A percentile compares a stretch with the other conserved stretches of the same genome.
Conservation (phyloP, 805 yeast genomes). For the Sporopachydermia quercuum region DNA sequence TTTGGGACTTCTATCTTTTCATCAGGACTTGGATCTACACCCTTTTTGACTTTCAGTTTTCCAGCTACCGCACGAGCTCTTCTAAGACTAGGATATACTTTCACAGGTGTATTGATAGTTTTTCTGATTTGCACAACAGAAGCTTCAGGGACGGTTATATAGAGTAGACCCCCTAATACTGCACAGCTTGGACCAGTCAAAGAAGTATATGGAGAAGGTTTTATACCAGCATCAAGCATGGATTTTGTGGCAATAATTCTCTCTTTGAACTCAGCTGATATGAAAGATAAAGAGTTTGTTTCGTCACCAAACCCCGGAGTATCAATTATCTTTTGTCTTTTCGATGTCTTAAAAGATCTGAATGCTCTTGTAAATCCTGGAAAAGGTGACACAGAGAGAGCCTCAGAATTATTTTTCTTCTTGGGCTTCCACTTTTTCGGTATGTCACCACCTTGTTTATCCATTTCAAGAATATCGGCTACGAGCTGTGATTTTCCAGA, state of each 20-base stretch:
- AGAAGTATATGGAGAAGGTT: not conserved
- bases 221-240: not conserved
- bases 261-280: too few species aligned
- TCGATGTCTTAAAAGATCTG: not conserved
- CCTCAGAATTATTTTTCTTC: not conserved
- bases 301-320: slow-evolving; percentile 1
- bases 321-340: not conserved
- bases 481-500: not conserved
- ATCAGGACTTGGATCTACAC: not conserved
- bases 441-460: too few species aligned
- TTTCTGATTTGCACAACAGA: not conserved
- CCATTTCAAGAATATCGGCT: too few species aligned
- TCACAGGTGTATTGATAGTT: not conserved
- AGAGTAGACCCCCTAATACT: not conserved
- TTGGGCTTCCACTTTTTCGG: not conserved
- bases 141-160: not conserved
- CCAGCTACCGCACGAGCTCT: not conserved
- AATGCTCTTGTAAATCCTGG: not conserved
- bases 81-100: not conserved
- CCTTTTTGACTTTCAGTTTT: not conserved
- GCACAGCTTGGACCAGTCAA: not conserved
- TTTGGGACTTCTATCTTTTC: not conserved
- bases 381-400: not conserved
- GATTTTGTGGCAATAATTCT: not conserved
- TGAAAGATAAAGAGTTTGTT: not conserved